Evolutionary conservation across 1,284 basidiomycete species (phyloP), one percentile per base, ranked within the genome.

Genomic region (Apiotrichum siamense): DNA sequence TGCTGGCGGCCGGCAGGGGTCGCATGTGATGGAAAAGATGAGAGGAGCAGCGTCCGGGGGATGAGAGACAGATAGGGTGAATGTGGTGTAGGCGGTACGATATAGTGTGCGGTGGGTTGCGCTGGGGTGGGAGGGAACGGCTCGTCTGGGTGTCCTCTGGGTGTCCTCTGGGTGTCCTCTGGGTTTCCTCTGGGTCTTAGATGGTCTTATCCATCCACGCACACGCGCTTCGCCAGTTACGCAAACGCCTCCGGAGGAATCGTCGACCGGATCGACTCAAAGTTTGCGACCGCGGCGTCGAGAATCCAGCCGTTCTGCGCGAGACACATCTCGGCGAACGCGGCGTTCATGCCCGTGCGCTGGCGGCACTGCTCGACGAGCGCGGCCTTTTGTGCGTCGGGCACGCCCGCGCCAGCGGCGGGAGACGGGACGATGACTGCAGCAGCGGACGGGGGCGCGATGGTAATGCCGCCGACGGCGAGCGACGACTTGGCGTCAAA

Each of bases 301-400:
- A 86, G 59, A 66, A 89, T 81, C 89, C 89, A 94, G 13, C 76
- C 82, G 64, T 91, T 92, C 50, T 81, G 82, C 59, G 81, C 77
- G 52, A 94, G 73, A 66, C 90, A 93, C 56, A 93, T 84, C n/a
- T 84, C 76, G 1, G 87, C 79, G 64, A 81, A 92, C 58, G 80
- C 77, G 11, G 81, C 80, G 60, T 87, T 92, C 66, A 96, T 77
- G 13, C 83, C 79, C 0, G 90, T 92, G 40, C 80, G 78, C 47
- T 80, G 77, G 60, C 81, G 82, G 23, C 91, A 66, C 62, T 85
- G 80, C 10, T 61, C 57, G 55, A 86, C 60, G 33, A 91, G 54
- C 7, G 53, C 53, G 18, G 60, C 59, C 43, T 62, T 55, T 25
- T 54, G 45, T 1, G 51, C n/a, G n/a, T n/a, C 50, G 21, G 36